Conservation (phyloP, 2,329 filamentous ascomycete genomes). For the Emydomyces testavorans region DNA sequence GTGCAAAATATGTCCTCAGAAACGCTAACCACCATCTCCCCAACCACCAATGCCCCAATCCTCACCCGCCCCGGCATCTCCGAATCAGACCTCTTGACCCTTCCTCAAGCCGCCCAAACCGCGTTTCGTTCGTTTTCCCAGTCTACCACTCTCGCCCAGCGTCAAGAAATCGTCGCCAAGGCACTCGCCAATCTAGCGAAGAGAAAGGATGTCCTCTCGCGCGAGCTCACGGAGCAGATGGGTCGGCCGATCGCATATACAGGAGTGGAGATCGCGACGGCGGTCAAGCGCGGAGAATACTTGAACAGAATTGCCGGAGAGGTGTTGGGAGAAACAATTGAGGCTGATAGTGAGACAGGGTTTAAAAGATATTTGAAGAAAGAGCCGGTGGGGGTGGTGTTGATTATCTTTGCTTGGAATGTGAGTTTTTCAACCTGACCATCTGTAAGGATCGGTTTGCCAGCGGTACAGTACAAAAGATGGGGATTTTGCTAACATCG, state of each 20-base stretch:
- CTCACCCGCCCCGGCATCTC: conserved; percentile 67
- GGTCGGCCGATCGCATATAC: conserved; percentile 83
- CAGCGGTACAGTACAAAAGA: background rate
- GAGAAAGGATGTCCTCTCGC: conserved; percentile 66
- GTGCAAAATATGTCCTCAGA: conserved; percentile 39
- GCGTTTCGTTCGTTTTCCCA: conserved; percentile 68
- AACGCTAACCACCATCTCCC: conserved; percentile 69
- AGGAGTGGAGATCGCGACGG: conserved; percentile 70
- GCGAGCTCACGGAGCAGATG: conserved; percentile 89
- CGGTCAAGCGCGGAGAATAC: conserved; percentile 74
- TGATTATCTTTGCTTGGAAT: conserved; percentile 94
- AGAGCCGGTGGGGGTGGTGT: conserved; percentile 71
- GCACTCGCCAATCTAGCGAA: conserved; percentile 60
- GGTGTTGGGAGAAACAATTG: conserved; percentile 53
- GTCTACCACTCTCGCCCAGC: conserved; percentile 62
- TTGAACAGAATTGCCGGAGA: conserved; percentile 73
- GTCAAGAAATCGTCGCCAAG: conserved; percentile 69
- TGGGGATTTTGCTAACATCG: conserved; percentile 7
- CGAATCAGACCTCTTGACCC: conserved; percentile 53
- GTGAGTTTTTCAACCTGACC: conserved; percentile 42
- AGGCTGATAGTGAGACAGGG: conserved; percentile 71
- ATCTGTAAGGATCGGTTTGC: background rate
- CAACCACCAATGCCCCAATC: conserved; percentile 74
- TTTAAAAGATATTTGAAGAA: conserved; percentile 88
- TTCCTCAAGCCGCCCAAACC: conserved; percentile 60